phyloP scores from a whole-genome alignment of 1,284 basidiomycete genomes.

The Cerrena zonata region DNA sequence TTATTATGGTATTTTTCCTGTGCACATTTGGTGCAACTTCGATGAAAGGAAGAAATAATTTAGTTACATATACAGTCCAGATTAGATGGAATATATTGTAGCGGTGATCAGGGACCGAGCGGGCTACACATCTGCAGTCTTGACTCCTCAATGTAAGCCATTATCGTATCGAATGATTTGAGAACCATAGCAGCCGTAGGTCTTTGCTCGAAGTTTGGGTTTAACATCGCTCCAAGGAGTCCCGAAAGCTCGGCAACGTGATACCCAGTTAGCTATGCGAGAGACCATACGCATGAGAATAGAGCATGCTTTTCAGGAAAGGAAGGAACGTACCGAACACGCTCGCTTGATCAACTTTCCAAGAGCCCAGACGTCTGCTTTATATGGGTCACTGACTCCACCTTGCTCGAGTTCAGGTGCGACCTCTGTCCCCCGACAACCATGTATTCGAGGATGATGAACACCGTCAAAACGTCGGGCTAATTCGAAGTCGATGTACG shows the following conservation, averaged over 20 bases:
- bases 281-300: slow-evolving; percentile 2
- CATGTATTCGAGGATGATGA: slow-evolving; percentile 34
- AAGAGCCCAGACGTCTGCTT: slow-evolving; percentile 66
- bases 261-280: slow-evolving; percentile 50
- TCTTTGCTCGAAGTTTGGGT: slow-evolving; percentile 42
- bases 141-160: slow-evolving; percentile 30
- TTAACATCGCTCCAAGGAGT: slow-evolving; percentile 52
- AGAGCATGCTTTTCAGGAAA: neutral
- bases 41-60: too few species aligned
- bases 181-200: slow-evolving; percentile 47
- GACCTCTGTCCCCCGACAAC: slow-evolving; percentile 52
- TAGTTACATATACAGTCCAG: too few species aligned
- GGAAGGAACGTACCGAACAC: slow-evolving; percentile 45
- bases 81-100: too few species aligned
- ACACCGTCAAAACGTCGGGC: slow-evolving; percentile 46
- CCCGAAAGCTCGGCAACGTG: slow-evolving; percentile 51
- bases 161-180: slow-evolving; percentile 43
- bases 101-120: neutral
- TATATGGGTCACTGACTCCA: slow-evolving; percentile 52
- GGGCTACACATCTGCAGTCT: slow-evolving; percentile 20
- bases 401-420: slow-evolving; percentile 63
- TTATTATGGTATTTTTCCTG: too few species aligned
- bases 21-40: too few species aligned
- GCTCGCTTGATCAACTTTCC: slow-evolving; percentile 57
- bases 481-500: slow-evolving; percentile 70